Conservation (phyloP, 805 yeast genomes). For the Candida maltosa region DNA sequence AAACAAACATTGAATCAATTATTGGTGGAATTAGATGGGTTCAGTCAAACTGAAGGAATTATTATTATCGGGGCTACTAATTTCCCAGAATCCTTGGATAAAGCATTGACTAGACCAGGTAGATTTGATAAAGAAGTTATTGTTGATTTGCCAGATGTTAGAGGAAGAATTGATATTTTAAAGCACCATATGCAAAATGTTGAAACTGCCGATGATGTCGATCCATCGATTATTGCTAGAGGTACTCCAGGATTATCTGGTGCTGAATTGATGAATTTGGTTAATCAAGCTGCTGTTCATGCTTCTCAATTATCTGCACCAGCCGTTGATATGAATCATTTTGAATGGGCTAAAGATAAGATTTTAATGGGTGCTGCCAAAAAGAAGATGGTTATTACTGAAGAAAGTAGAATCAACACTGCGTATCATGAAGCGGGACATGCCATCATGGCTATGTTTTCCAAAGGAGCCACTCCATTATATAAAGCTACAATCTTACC, state of each 20-base stretch:
- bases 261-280: conserved; percentile 92
- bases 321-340: conserved; percentile 83
- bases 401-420: conserved; percentile 87
- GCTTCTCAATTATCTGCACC: conserved; percentile 93
- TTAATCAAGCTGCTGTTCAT: conserved; percentile 96
- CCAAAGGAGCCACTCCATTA: conserved; percentile 90
- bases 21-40: conserved; percentile 93
- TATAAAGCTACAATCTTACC: conserved; percentile 97
- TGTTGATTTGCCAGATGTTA: conserved; percentile 95
- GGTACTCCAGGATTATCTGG: conserved; percentile 99
- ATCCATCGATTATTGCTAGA: conserved; percentile 86
- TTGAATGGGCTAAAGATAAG: conserved; percentile 99
- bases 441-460: conserved; percentile 94
- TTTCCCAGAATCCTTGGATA: conserved; percentile 94
- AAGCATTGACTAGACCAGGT: conserved; percentile 97
- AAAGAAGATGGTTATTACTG: conserved; percentile 95
- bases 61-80: conserved; percentile 97
- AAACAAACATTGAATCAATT: conserved; percentile 96
- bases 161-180: conserved; percentile 93
- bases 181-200: conserved; percentile 89
- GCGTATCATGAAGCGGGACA: conserved; percentile 99
- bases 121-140: conserved; percentile 94
- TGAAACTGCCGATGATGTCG: conserved; percentile 80
- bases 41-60: conserved; percentile 87
- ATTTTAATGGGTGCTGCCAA: conserved; percentile 97